Base-by-base conservation (phyloP, 106 monocot genomes). In the Hemerocallis citrina region DNA sequence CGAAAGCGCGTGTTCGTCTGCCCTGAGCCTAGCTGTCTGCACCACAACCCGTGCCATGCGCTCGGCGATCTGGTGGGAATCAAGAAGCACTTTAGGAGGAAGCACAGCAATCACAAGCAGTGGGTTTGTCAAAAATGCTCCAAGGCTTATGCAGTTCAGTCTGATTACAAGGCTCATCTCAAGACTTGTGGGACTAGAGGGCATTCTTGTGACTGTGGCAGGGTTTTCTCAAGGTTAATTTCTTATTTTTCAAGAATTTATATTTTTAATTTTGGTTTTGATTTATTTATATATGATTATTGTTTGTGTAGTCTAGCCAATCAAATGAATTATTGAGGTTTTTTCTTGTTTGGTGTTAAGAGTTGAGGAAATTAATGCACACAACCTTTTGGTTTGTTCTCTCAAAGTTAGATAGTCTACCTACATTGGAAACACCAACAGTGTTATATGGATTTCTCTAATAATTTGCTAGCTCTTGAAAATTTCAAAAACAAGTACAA, bases 101-200 rank as follows among this genome's bases (percentile, higher is more conserved):
- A 85, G 73, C 85, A 85, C 73, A 77, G 73, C 42, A 55, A 28
- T 11, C 68, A 77, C 55, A 59, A 61, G 51, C 85, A 84, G 72
- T 84, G 84, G 84, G 72, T 60, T n/a, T 84, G 84, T 64, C 58
- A 57, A 17, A 72, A 59, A 31, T 84, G 84, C 40, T 75, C 75
- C 48, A 84, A 84, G 39, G 84, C 72, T 5, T 84, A 84, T 54
- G 84, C 84, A 16, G 84, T 84, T 13, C 84, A 84, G 21, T 84
- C 84, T 37, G 84, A 84, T 59, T 84, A 79, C 57, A 83, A 85
- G 70, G 77, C 79, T 0, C 79, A 80, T 48, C 77, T 85, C 66
- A 80, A 93, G 74, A 93, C 92, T 47, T 93, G 92, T 54, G 92
- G 92, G 27, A 88, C 92, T 28, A 72, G 92, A 47, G 92, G 92